These are phyloP conservation scores for Hortiboletus campestris DNA, from an alignment of 768 basidiomycete species.

Conservation along the genomic window DNA sequence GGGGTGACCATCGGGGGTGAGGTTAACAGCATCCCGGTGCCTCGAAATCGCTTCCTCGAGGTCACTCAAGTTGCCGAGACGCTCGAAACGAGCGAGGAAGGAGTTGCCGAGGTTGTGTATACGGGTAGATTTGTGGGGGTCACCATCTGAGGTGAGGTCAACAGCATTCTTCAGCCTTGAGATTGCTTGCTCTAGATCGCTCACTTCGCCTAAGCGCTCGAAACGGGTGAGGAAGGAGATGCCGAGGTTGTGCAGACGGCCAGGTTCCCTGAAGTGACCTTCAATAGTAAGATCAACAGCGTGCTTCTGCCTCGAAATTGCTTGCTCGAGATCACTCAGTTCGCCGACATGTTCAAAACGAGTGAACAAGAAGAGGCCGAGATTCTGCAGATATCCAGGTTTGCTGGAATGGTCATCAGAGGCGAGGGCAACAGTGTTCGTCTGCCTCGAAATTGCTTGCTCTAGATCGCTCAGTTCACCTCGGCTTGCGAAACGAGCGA, in stretches of 20 bases:
- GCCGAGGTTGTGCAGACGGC: not conserved
- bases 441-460: not conserved
- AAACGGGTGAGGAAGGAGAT: not conserved
- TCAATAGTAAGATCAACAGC: not conserved
- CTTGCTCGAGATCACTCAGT: not conserved
- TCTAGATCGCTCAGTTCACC: not conserved
- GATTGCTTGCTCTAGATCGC: not conserved
- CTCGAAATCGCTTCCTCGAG: not conserved
- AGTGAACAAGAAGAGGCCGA: not conserved
- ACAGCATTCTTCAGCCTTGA: not conserved
- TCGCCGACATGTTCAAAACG: not conserved
- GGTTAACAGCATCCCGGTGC: not conserved
- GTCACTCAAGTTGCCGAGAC: not conserved
- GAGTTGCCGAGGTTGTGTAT: not conserved
- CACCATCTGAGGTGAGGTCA: not conserved
- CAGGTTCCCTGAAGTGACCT: not conserved
- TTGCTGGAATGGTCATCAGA: not conserved
- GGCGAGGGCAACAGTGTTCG: too few species aligned
- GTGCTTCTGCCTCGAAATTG: not conserved
- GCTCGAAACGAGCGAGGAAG: not conserved
- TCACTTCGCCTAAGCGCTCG: not conserved
- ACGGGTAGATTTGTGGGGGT: not conserved
- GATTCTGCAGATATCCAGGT: not conserved
- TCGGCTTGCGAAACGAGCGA: not conserved
- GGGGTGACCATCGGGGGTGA: conserved; percentile 1